A percentile compares a stretch with the other conserved stretches of the same genome.
These are phyloP conservation scores for Paecilomyces niveus DNA, from an alignment of 2,329 filamentous ascomycete species.

Conservation along the genomic window DNA sequence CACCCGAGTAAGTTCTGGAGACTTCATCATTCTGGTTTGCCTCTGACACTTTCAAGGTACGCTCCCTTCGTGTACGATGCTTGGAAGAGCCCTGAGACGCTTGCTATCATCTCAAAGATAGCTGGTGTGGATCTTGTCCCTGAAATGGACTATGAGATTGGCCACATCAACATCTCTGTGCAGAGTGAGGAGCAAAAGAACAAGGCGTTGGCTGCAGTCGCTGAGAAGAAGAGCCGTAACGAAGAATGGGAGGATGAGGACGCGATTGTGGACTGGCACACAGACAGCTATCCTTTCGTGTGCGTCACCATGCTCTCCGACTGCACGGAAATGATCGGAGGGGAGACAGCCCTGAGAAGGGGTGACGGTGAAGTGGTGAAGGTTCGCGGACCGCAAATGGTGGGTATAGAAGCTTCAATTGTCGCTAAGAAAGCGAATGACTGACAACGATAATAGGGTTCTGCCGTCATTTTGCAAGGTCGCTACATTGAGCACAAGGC, in stretches of 20 bases:
- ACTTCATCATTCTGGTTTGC: background rate
- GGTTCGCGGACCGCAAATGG: conserved; percentile 54
- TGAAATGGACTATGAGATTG: conserved; percentile 50
- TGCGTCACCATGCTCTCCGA: conserved; percentile 63
- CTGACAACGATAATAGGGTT: conserved; percentile 42
- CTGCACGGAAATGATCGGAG: conserved; percentile 56
- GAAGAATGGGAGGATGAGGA: conserved; percentile 44
- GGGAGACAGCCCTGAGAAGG: conserved; percentile 56
- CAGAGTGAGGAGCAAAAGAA: conserved; percentile 43
- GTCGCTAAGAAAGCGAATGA: background rate
- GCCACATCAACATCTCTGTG: conserved; percentile 49
- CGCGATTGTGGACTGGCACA: conserved; percentile 57
- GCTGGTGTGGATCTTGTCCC: conserved; percentile 51
- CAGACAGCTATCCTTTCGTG: conserved; percentile 61
- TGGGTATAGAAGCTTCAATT: conserved; percentile 23
- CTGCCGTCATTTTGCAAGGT: conserved; percentile 59
- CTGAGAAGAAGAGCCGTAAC: conserved; percentile 29
- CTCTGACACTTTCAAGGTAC: conserved; percentile 34
- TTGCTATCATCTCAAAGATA: conserved; percentile 44
- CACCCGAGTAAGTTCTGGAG: conserved; percentile 39
- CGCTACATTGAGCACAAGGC: conserved; percentile 61
- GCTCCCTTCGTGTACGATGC: conserved; percentile 59
- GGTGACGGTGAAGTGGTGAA: conserved; percentile 49
- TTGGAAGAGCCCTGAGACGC: conserved; percentile 49
- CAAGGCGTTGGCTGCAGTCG: conserved; percentile 34